A percentile compares a stretch with the other conserved stretches of the same genome.
Conservation (phyloP, 345 rosid genomes). For the Rubroshorea leprosula region DNA sequence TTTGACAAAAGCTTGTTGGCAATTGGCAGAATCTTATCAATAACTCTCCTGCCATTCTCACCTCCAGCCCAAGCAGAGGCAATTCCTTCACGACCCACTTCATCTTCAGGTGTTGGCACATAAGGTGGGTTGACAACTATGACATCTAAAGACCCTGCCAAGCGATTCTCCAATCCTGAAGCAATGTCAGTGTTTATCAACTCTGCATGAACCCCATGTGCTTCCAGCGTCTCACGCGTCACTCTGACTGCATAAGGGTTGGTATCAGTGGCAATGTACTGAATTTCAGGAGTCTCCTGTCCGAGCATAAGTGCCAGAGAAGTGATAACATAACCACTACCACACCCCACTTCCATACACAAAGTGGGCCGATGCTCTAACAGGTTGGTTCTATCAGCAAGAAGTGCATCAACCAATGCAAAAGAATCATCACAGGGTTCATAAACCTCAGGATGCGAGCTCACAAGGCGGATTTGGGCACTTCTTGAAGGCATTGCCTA, state of each 20-base stretch:
- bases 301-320: constrained; percentile 71
- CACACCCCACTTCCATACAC: constrained; percentile 80
- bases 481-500: constrained; percentile 34
- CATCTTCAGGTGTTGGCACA: constrained; percentile 89
- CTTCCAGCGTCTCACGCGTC: constrained; percentile 54
- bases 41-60: constrained; percentile 54
- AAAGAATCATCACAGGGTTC: constrained; percentile 96
- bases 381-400: constrained; percentile 53
- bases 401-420: constrained; percentile 79
- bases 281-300: constrained; percentile 29
- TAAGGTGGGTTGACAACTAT: constrained; percentile 93
- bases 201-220: constrained; percentile 69
- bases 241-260: constrained; percentile 58
- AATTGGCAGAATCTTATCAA: constrained; percentile 56
- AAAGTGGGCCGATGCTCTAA: constrained; percentile 53
- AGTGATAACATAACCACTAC: constrained; percentile 83
- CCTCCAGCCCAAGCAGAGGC: constrained; percentile 97
- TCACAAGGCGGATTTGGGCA: constrained; percentile 71
- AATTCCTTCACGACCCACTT: constrained; percentile 59
- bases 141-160: constrained; percentile 62
- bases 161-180: constrained; percentile 59
- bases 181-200: constrained; percentile 54
- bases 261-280: constrained; percentile 62
- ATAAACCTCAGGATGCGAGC: constrained; percentile 83
- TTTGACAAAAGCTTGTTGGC: constrained; percentile 58